Conservation (phyloP, 1,284 basidiomycete genomes). For the Tranzscheliella williamsii region DNA sequence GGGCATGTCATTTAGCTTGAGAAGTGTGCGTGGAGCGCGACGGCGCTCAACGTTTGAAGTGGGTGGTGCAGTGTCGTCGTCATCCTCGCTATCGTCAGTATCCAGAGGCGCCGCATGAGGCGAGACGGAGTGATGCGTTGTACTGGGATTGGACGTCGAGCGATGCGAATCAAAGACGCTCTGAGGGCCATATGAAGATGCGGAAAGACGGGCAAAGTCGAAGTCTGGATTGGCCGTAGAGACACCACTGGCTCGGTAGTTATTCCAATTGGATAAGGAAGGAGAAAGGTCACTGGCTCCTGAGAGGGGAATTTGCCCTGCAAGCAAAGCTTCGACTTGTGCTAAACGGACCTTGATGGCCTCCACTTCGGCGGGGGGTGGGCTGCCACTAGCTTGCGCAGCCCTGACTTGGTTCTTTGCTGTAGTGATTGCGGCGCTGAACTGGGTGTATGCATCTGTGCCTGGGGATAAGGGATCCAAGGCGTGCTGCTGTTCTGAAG, state of each 20-base stretch:
- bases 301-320: slow-evolving; percentile 25
- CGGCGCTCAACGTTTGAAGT: slow-evolving; percentile 2
- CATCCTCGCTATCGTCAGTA: slow-evolving; percentile 22
- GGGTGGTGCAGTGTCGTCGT: slow-evolving; percentile 23
- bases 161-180: slow-evolving; percentile 9
- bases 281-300: slow-evolving; percentile 13
- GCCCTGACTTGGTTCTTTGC: slow-evolving; percentile 24
- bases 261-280: slow-evolving; percentile 27
- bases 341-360: slow-evolving; percentile 57
- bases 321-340: slow-evolving; percentile 46
- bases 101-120: slow-evolving; percentile 9
- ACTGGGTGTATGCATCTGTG: slow-evolving; percentile 18
- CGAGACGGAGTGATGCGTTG: slow-evolving; percentile 16
- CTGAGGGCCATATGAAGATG: slow-evolving; percentile 15
- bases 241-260: slow-evolving; percentile 12
- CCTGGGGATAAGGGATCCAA: slow-evolving; percentile 11
- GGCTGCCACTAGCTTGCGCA: slow-evolving; percentile 13
- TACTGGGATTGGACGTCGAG: slow-evolving; percentile 6
- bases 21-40: slow-evolving; percentile 10
- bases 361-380: slow-evolving; percentile 42
- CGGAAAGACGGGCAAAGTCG: slow-evolving; percentile 2
- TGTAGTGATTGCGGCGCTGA: slow-evolving; percentile 29
- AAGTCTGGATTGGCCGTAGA: not conserved
- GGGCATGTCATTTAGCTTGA: slow-evolving; percentile 23
- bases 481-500: no score